Conservation (phyloP, 352 stramenopile genomes). For the Halophytophthora batemanensis region DNA sequence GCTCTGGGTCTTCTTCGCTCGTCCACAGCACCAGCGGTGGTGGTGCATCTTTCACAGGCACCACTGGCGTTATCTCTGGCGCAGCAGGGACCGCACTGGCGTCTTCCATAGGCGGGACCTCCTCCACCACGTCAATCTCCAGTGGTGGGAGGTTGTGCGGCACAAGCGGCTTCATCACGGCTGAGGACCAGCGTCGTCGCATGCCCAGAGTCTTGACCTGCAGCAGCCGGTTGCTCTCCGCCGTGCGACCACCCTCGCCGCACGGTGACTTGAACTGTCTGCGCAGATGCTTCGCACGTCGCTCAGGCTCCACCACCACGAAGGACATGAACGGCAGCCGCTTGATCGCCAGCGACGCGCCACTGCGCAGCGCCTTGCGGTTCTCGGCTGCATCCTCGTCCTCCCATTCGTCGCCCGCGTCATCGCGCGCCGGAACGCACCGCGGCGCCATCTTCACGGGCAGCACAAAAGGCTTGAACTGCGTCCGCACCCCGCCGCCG, state of each 20-base stretch:
- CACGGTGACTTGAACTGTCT: slow-evolving; percentile 81
- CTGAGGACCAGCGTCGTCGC: slow-evolving; percentile 53
- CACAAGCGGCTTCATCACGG: slow-evolving; percentile 49
- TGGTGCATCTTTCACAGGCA: slow-evolving; percentile 29
- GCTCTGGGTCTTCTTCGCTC: slow-evolving; percentile 53
- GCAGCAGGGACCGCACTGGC: slow-evolving; percentile 24
- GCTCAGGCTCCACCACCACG: slow-evolving; percentile 58
- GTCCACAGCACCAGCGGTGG: slow-evolving; percentile 82
- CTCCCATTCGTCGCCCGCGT: slow-evolving; percentile 34
- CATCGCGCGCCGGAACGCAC: not conserved
- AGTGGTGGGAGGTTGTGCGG: slow-evolving; percentile 63
- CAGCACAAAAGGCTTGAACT: slow-evolving; percentile 81
- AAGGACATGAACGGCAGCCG: slow-evolving; percentile 82
- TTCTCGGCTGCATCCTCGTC: slow-evolving; percentile 37
- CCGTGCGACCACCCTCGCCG: slow-evolving; percentile 45
- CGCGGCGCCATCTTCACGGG: slow-evolving; percentile 37
- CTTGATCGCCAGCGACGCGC: slow-evolving; percentile 62
- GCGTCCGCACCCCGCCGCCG: slow-evolving; percentile 14
- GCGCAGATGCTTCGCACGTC: slow-evolving; percentile 49
- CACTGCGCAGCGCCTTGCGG: slow-evolving; percentile 46
- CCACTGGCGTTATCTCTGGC: slow-evolving; percentile 7
- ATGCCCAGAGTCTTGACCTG: slow-evolving; percentile 85
- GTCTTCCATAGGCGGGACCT: slow-evolving; percentile 27
- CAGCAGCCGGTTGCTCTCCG: slow-evolving; percentile 74
- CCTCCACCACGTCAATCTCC: slow-evolving; percentile 63